Evolutionary conservation across 1,284 basidiomycete species (phyloP), one percentile per base, ranked within the genome.

Genomic region (Trametes hirsuta): DNA sequence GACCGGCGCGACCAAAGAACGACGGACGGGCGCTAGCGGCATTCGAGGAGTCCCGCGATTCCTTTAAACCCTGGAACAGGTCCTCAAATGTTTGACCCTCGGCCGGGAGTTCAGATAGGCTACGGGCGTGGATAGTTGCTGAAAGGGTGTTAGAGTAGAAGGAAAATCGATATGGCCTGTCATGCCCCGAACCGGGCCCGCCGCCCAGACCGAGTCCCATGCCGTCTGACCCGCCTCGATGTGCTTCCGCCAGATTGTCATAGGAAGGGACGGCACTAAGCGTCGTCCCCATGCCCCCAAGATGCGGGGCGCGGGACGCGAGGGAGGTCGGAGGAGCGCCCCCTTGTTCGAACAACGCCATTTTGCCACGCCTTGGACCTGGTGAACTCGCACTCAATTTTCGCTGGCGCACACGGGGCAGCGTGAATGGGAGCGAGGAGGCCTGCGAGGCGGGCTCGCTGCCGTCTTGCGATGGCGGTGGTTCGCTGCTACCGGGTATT

Each of bases 91-190:
- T 85, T 75, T 99, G 97, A 0, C 94, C 94, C 30, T 97, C 95
- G 0, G 93, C 94, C 0, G 97, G 97, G 3, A 99, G 83, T 74
- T 99, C 97, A 57, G 91, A 90, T 12, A 99, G 78, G 63, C 91
- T 95, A 10, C 95, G 84, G 0, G 97, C 94, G 75, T 99, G 97
- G 50, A 99, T 98, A 1, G 97, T 98, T 0, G 94, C 91, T 2
- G 91, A 88, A 48, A 98, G 80, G 1, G 92, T 84, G 71, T 98
- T 99, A 15, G 95, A 98, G 77, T 99, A 99, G 79, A 99, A 99
- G 0, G 97, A 98, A 78, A 99, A 99, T 36, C 97, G 86, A 72
- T 98, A 99, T 6, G 96, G 97, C 71, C 93, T 81, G 69, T 95
- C 94, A 71, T 95, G 90, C 0, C 91, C 90, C 2, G 69, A 67